Evolutionary conservation across 495 filamentous ascomycete species (phyloP).

Genomic region (Paragyromitra xinjiangensis): DNA sequence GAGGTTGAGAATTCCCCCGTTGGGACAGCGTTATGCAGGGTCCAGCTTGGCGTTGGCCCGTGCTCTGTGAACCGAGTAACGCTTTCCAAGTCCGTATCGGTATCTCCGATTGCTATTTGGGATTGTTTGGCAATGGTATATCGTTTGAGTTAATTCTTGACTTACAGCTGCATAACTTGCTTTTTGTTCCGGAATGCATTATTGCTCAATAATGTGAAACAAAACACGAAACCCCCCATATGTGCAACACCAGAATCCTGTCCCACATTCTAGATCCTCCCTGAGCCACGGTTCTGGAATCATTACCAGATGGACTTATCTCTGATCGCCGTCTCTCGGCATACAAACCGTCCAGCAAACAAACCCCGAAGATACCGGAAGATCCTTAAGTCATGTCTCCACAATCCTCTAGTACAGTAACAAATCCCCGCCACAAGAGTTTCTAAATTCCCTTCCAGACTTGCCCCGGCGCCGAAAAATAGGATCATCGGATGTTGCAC

Average conservation of each 20-base stretch:
- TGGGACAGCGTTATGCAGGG: neutral
- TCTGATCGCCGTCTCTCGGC: neutral
- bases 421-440: neutral
- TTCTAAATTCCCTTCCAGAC: neutral
- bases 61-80: conserved; percentile 17
- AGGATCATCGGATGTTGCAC: neutral
- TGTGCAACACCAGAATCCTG: neutral
- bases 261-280: neutral
- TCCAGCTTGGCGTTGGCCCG: conserved; percentile 9
- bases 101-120: neutral
- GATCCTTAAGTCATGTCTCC: neutral
- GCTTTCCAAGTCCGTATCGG: neutral
- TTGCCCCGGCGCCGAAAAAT: neutral
- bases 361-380: neutral
- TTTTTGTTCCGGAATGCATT: neutral
- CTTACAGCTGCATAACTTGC: neutral
- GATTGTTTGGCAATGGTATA: neutral
- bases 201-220: neutral
- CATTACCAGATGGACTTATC: neutral
- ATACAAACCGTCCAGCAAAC: neutral
- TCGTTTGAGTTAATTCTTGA: neutral
- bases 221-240: neutral
- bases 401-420: neutral
- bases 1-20: neutral
- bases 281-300: neutral